Evolutionary conservation across 495 filamentous ascomycete genomes (phyloP), one percentile per base, ranked within the genome.

Genomic region (Ascobolus immersus): DNA sequence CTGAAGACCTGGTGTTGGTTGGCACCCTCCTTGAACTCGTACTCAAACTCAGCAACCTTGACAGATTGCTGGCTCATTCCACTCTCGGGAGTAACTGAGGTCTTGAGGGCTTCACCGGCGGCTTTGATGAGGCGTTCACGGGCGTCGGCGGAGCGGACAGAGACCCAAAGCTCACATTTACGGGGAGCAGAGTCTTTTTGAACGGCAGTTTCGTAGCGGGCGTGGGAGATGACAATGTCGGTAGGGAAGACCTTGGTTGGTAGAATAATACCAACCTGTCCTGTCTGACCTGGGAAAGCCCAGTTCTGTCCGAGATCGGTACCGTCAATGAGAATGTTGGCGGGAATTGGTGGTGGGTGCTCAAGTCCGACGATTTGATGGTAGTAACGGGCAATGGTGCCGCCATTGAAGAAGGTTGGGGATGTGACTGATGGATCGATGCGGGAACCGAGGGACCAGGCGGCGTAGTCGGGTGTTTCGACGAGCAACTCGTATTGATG

Each of bases 41-140:
- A 48, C 13, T 37, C 38, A 30, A 47, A 47, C 18, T 32, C 17
- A 21, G 19, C 31, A 2, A 46, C 17, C 24, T 46, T 46, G 20
- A 46, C 42, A 41, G 44, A 46, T 5, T 45, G 33, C 12, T 33
- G 10, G 15, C 26, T 1, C 30, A 33, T 33, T 33, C 34, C 22
- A 26, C 33, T n/a, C n/a, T n/a, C n/a, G n/a, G n/a, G n/a, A n/a
- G n/a, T n/a, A n/a, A n/a, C n/a, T n/a, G n/a, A n/a, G n/a, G n/a
- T n/a, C n/a, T n/a, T n/a, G n/a, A n/a, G 7, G 17, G 22, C 19
- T 42, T 23, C 5, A 19, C 20, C 13, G 27, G 18, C n/a, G 15
- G 32, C 22, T 21, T 27, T 15, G 40, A 28, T 8, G 40, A 36
- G 11, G 21, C 37, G 7, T 34, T 35, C 21, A 39, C 40, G 3